Conservation (phyloP, 306 rosid genomes). For the Ormosia emarginata region DNA sequence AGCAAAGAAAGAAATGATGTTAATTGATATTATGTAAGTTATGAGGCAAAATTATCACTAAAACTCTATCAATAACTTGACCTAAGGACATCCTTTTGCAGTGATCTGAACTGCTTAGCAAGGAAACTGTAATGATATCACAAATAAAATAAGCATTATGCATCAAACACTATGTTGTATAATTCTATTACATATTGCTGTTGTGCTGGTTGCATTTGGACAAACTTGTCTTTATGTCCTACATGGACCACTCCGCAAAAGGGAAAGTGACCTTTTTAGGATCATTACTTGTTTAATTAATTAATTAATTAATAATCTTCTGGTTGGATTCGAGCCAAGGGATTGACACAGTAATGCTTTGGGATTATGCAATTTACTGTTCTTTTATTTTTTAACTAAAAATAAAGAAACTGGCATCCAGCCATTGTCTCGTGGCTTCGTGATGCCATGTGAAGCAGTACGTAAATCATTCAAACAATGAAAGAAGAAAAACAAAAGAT, state of each 20-base stretch:
- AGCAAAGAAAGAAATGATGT: too few species aligned
- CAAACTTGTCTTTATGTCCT: slow-evolving; percentile 19
- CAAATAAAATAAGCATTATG: neutral
- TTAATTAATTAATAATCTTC: neutral
- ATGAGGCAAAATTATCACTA: too few species aligned
- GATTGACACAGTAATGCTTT: neutral
- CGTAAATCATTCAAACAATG: slow-evolving; percentile 5
- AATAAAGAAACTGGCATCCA: slow-evolving; percentile 18
- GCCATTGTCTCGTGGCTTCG: neutral
- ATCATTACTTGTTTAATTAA: neutral
- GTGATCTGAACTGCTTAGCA: neutral
- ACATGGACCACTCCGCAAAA: slow-evolving; percentile 21
- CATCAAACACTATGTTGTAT: slow-evolving; percentile 25
- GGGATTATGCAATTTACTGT: slow-evolving; percentile 18
- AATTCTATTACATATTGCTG: slow-evolving; percentile 11
- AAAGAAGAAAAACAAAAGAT: neutral
- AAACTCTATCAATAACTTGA: neutral
- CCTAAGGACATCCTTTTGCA: neutral
- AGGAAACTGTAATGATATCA: neutral
- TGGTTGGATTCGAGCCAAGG: neutral
- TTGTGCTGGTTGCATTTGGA: slow-evolving; percentile 24
- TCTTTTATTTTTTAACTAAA: neutral
- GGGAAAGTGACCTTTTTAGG: slow-evolving; percentile 14
- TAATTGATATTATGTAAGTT: too few species aligned
- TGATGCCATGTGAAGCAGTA: slow-evolving; percentile 17